A percentile compares a stretch with the other conserved stretches of the same genome.
Conservation (phyloP, 805 yeast genomes). For the Saturnispora mendoncae region DNA sequence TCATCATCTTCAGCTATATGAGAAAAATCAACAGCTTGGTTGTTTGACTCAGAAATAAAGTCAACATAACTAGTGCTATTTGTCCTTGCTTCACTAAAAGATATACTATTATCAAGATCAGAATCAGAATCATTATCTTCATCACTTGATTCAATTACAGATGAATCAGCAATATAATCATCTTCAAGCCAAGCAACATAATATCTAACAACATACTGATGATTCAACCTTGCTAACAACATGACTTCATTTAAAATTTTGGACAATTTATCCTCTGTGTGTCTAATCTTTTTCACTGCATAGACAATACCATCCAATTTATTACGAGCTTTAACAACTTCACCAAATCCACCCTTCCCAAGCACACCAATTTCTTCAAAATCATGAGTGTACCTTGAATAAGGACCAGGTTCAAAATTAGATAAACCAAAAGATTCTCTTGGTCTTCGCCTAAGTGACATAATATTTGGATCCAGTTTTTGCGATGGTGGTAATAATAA, state of each 20-base stretch:
- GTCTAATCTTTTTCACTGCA: conserved; percentile 87
- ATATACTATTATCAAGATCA: conserved; percentile 17
- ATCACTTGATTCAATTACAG: conserved; percentile 24
- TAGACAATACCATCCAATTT: conserved; percentile 89
- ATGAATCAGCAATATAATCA: conserved; percentile 28
- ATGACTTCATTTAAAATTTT: conserved; percentile 84
- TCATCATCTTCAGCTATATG: conserved; percentile 30
- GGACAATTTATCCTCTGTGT: conserved; percentile 69
- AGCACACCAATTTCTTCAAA: conserved; percentile 88
- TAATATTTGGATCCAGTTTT: background rate
- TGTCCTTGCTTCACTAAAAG: conserved; percentile 22
- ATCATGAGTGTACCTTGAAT: conserved; percentile 81
- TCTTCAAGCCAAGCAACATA: conserved; percentile 98
- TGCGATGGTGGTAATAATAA: background rate
- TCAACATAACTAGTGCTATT: conserved; percentile 42
- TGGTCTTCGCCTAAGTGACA: conserved; percentile 11
- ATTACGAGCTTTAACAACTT: conserved; percentile 94
- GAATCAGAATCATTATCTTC: conserved; percentile 20
- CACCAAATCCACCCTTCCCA: conserved; percentile 96
- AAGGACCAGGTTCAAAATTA: conserved; percentile 17
- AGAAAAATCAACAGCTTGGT: conserved; percentile 44
- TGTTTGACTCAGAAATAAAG: conserved; percentile 56
- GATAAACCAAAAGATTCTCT: conserved; percentile 26
- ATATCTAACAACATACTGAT: conserved; percentile 92
- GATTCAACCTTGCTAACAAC: conserved; percentile 83